These are phyloP conservation scores for Oryza longistaminata DNA, from an alignment of 176 grass and related monocot genomes.

Conservation along the genomic window DNA sequence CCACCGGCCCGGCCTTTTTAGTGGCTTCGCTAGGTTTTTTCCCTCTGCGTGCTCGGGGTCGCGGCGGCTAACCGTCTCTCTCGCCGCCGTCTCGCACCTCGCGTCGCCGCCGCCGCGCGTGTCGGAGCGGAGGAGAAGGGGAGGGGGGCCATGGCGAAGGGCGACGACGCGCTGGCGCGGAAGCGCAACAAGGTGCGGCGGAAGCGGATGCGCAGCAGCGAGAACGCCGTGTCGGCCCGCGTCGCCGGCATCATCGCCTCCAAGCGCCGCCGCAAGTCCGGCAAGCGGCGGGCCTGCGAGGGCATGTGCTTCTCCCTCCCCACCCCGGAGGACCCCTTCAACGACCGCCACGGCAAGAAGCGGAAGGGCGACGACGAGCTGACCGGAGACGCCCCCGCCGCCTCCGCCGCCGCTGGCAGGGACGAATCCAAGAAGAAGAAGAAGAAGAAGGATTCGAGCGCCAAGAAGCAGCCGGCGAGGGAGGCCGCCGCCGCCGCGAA, in stretches of 20 bases:
- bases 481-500: neutral
- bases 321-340: constrained; percentile 65
- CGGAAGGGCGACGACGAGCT: constrained; percentile 25
- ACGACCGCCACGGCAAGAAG: constrained; percentile 65
- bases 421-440: neutral
- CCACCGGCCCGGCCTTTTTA: neutral
- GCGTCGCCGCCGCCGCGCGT: neutral
- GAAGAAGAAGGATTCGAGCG: constrained; percentile 18
- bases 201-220: constrained; percentile 74
- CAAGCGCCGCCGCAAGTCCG: constrained; percentile 81
- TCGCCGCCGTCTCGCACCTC: neutral
- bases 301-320: constrained; percentile 96
- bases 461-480: constrained; percentile 34
- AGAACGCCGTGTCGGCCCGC: constrained; percentile 75
- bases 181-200: constrained; percentile 67
- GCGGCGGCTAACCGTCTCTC: neutral
- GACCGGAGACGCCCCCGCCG: neutral
- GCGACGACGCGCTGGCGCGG: constrained; percentile 67
- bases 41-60: neutral
- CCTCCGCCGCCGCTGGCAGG: neutral
- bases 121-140: too few species aligned
- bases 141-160: constrained; percentile 62
- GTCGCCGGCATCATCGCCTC: constrained; percentile 74
- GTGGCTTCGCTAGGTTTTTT: constrained; percentile 45
- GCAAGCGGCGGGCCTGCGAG: constrained; percentile 83